Evolutionary conservation across 306 rosid species (phyloP).

Genomic region (Dryas alaskensis): DNA sequence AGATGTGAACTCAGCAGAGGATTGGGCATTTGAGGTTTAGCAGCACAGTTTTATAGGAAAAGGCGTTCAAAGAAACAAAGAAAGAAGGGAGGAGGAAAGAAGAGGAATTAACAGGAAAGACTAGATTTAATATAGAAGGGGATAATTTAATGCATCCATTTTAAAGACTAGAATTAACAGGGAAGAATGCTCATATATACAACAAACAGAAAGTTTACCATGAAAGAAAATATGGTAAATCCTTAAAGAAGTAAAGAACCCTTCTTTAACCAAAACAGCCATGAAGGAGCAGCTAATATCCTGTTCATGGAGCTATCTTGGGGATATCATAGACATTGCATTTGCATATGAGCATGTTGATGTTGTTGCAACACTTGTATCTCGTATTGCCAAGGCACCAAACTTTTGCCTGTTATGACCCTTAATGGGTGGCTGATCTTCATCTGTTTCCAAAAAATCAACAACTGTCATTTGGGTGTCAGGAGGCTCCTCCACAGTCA

Average conservation of each 20-base stretch:
- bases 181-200: background rate
- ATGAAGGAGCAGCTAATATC: background rate
- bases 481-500: slow-evolving; percentile 66
- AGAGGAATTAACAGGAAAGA: too few relatives aligned
- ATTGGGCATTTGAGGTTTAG: background rate
- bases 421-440: slow-evolving; percentile 22
- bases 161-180: background rate
- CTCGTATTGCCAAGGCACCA: slow-evolving; percentile 26
- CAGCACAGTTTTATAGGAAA: background rate
- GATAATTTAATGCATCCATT: too few relatives aligned
- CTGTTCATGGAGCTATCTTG: slow-evolving; percentile 15
- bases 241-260: background rate
- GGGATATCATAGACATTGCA: slow-evolving; percentile 43
- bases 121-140: too few relatives aligned
- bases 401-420: slow-evolving; percentile 19
- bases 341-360: slow-evolving; percentile 40
- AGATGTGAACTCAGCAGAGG: background rate
- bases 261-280: background rate
- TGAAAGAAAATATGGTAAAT: background rate
- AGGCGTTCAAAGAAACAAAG: too few relatives aligned
- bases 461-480: slow-evolving; percentile 63
- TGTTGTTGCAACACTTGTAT: slow-evolving; percentile 8
- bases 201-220: background rate
- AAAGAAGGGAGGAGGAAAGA: too few relatives aligned
- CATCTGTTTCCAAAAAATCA: slow-evolving; percentile 54